Conservation (phyloP, 345 rosid species). For the Carallia brachiata region DNA sequence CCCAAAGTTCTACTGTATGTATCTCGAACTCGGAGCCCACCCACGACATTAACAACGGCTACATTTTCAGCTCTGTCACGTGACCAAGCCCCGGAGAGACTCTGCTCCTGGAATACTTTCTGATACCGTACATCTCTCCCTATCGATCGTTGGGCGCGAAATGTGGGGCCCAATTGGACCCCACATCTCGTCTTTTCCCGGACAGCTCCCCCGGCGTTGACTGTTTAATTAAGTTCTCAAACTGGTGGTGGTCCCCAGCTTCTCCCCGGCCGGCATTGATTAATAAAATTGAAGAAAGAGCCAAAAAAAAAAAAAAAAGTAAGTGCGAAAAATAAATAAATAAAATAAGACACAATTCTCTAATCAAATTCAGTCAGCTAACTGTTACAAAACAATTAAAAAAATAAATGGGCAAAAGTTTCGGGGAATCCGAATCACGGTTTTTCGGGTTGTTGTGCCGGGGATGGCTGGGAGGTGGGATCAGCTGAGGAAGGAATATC, state of each 20-base stretch:
- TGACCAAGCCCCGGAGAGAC: constrained; percentile 20
- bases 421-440: not conserved
- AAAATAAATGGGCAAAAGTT: not conserved
- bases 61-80: constrained; percentile 39
- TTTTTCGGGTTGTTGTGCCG: constrained; percentile 41
- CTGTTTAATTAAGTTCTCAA: not conserved
- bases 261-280: constrained; percentile 22
- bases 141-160: constrained; percentile 35
- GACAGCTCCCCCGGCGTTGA: constrained; percentile 28
- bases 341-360: not conserved
- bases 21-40: constrained; percentile 24
- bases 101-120: too few relatives aligned
- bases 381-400: constrained; percentile 10
- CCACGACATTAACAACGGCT: constrained; percentile 42
- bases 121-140: not conserved
- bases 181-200: constrained; percentile 12
- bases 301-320: not conserved
- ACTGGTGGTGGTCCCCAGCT: constrained; percentile 11
- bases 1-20: constrained; percentile 20
- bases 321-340: not conserved
- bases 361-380: not conserved
- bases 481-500: constrained; percentile 83
- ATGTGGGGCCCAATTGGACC: constrained; percentile 14
- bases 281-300: too few relatives aligned
- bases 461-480: constrained; percentile 79